Evolutionary conservation across 306 rosid species (phyloP).

Genomic region (Prunus padus): DNA sequence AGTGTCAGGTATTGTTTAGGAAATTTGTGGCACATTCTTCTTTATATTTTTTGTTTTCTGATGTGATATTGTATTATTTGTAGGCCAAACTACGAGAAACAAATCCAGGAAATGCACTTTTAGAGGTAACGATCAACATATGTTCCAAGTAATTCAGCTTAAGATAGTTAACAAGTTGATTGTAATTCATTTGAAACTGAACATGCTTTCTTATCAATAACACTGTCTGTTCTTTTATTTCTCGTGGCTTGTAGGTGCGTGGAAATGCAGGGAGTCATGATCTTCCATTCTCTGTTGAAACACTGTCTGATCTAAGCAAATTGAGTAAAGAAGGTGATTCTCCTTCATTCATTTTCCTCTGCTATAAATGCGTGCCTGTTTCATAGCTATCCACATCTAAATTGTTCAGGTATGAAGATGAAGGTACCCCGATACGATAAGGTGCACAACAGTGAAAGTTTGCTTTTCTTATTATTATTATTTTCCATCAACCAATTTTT

Average conservation of each 20-base stretch:
- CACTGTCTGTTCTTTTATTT: neutral
- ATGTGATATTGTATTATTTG: slow-evolving; percentile 36
- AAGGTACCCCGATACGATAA: slow-evolving; percentile 89
- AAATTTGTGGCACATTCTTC: slow-evolving; percentile 14
- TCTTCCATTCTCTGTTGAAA: slow-evolving; percentile 72
- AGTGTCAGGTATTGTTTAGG: slow-evolving; percentile 61
- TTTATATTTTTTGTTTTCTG: slow-evolving; percentile 16
- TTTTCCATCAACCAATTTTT: neutral
- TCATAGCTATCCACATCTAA: slow-evolving; percentile 27
- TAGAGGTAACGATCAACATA: slow-evolving; percentile 62
- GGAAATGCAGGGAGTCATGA: slow-evolving; percentile 99
- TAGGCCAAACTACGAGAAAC: slow-evolving; percentile 74
- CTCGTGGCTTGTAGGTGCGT: slow-evolving; percentile 46
- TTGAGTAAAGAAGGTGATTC: slow-evolving; percentile 74
- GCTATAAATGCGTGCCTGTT: slow-evolving; percentile 4
- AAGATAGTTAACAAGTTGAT: neutral
- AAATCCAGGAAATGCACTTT: slow-evolving; percentile 77
- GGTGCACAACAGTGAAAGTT: slow-evolving; percentile 31
- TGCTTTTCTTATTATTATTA: neutral
- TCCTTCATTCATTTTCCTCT: slow-evolving; percentile 17
- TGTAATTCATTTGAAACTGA: neutral
- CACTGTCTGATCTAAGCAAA: slow-evolving; percentile 53
- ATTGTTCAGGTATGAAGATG: slow-evolving; percentile 72
- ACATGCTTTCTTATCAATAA: neutral
- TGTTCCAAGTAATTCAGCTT: slow-evolving; percentile 5